phyloP scores from a whole-genome alignment of 2,329 filamentous ascomycete species.

The Colletotrichum navitas region DNA sequence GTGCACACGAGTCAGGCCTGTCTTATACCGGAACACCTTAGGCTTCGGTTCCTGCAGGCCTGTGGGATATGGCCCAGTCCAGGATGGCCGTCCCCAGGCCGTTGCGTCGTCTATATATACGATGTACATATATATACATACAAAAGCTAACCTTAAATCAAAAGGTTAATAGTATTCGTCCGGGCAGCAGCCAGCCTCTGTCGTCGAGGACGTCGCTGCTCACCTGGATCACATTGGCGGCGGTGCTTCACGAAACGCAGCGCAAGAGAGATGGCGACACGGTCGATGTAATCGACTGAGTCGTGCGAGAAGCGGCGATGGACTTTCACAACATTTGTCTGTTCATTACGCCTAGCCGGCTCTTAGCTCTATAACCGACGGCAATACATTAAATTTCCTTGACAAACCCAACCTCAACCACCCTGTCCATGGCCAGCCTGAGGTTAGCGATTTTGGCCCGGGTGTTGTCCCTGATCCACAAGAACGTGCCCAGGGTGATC shows the following conservation, averaged over 20 bases:
- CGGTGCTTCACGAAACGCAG: neutral
- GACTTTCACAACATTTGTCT: neutral
- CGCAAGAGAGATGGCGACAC: neutral
- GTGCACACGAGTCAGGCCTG: too few species aligned
- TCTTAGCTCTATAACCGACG: neutral
- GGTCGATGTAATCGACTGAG: neutral
- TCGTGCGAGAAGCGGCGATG: neutral
- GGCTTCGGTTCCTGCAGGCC: neutral
- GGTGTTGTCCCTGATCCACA: conserved; percentile 76
- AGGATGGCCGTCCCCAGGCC: too few species aligned
- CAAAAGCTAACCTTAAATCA: neutral
- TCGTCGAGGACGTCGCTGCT: too few species aligned
- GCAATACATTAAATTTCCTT: conserved; percentile 66
- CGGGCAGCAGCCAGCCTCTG: too few species aligned
- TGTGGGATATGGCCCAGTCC: neutral
- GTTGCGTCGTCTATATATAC: neutral
- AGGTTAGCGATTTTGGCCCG: conserved; percentile 75
- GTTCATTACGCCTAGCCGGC: neutral
- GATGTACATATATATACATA: too few species aligned
- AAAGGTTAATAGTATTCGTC: too few species aligned
- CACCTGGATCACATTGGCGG: too few species aligned
- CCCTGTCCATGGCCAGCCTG: conserved; percentile 67
- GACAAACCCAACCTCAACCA: conserved; percentile 78
- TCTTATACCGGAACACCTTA: neutral
- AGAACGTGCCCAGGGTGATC: conserved; percentile 65